Evolutionary conservation across 1,284 basidiomycete species (phyloP), one percentile per base, ranked within the genome.

Genomic region (Pseudozyma sp.): DNA sequence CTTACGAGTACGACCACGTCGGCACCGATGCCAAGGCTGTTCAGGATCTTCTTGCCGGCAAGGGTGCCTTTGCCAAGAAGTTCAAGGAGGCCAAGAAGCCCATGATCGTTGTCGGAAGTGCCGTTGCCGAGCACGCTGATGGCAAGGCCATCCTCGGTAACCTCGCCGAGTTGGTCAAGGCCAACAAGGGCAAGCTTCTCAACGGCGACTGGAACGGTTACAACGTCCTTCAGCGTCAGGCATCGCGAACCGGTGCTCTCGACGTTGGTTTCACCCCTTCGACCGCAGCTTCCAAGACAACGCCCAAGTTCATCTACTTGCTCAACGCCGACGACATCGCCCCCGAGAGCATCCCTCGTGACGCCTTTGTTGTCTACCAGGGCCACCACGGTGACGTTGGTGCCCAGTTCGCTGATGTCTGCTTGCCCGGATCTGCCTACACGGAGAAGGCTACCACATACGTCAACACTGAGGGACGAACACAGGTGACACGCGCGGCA

Each of bases 331-430:
- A 99, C 83, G 95, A 98, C 85, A 87, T 99, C 63, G 90, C 95
- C 82, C 92, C 94, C 48, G 90, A 91, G 65, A 90, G 91, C n/a
- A 97, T 99, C 73, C 95, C 97, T 36, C 88, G 90, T 71, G 90
- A 95, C 81, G 95, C 96, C 1, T 99, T 99, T 83, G 96, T 99
- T 49, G 96, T 99, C 14, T 99, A 99, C 87, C 97, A 99, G 86
- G 97, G 97, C 49, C 96, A 98, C 86, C 96, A 99, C 85, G 97
- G 97, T 85, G 97, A 99, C 85, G 89, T 94, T 47, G 96, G 97
- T 54, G 97, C 97, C 3, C 93, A 95, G 83, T 91, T 95, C 55
- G 97, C 97, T 18, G 96, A 99, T 85, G 95, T 99, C 65, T 94
- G 93, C 85, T 87, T 99, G 45, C 97, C 97, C 47, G 94, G 90